Percentiles rank a stretch among this genome's conserved stretches.
Evolutionary conservation across 805 yeast genomes (phyloP).

Genomic region (Diddensiella caesifluorescens): DNA sequence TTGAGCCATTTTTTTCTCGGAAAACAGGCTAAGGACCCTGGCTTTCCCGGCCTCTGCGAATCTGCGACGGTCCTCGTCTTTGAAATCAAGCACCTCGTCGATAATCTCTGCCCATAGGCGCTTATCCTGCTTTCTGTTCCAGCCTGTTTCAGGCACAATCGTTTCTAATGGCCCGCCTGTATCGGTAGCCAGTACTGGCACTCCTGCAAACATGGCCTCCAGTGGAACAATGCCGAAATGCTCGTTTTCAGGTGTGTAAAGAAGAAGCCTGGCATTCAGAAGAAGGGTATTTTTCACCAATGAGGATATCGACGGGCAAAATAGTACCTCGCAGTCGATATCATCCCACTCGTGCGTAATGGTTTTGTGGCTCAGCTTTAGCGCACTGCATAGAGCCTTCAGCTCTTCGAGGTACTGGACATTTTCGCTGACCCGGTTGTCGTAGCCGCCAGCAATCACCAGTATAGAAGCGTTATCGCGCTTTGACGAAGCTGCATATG

Average conservation of each 20-base stretch:
- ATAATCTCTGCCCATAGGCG: constrained; percentile 35
- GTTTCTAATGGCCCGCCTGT: constrained; percentile 95
- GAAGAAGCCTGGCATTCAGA: constrained; percentile 49
- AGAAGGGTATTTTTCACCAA: constrained; percentile 59
- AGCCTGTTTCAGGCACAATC: constrained; percentile 40
- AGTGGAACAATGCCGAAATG: constrained; percentile 98
- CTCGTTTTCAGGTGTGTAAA: constrained; percentile 87
- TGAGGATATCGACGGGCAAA: constrained; percentile 75
- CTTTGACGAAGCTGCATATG: constrained; percentile 47
- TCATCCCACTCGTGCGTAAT: constrained; percentile 16
- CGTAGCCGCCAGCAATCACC: constrained; percentile 89
- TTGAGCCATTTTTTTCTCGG: constrained; percentile 29
- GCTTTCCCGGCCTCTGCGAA: constrained; percentile 32
- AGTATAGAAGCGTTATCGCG: constrained; percentile 37
- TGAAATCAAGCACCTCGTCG: constrained; percentile 22
- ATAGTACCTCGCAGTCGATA: constrained; percentile 46
- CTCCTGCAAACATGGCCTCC: constrained; percentile 83
- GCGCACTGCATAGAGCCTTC: constrained; percentile 41
- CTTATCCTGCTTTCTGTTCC: constrained; percentile 32
- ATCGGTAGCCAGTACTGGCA: constrained; percentile 79
- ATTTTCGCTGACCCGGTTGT: constrained; percentile 68
- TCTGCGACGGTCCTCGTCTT: constrained; percentile 18
- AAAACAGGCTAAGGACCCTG: constrained; percentile 31
- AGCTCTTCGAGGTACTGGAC: constrained; percentile 63
- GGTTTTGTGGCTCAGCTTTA: constrained; percentile 44